Evolutionary conservation across 1,284 basidiomycete species (phyloP).

Genomic region (Moesziomyces parantarcticus): DNA sequence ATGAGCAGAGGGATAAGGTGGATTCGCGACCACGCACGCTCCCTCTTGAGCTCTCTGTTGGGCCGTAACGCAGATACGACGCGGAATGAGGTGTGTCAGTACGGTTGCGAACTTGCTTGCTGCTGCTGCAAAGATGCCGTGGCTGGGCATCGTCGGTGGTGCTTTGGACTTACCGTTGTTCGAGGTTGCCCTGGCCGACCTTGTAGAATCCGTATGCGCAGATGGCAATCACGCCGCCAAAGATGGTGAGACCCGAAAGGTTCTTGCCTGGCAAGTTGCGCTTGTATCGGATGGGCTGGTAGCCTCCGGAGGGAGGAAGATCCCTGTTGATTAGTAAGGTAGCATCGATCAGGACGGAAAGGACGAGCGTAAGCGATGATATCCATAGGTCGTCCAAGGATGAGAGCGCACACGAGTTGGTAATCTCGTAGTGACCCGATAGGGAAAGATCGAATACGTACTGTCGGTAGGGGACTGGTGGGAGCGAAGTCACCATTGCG

Average conservation of each 20-base stretch:
- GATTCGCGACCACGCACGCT: conserved; percentile 95
- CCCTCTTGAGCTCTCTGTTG: conserved; percentile 87
- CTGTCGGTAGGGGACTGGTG: conserved; percentile 51
- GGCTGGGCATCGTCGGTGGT: no score
- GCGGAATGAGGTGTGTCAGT: neutral
- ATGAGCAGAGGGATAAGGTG: conserved; percentile 86
- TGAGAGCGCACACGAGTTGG: no score
- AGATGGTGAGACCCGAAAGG: conserved; percentile 85
- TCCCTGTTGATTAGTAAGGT: conserved; percentile 74
- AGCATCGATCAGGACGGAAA: neutral
- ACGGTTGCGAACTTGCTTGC: neutral
- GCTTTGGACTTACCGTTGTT: conserved; percentile 80
- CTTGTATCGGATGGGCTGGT: conserved; percentile 93
- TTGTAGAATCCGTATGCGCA: conserved; percentile 94
- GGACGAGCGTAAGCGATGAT: no score
- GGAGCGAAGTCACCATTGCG: neutral
- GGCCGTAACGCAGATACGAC: neutral
- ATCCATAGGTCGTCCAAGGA: no score
- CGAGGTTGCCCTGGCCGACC: conserved; percentile 87
- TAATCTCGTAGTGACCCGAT: no score
- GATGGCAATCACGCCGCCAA: conserved; percentile 83
- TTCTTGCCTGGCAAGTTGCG: conserved; percentile 93
- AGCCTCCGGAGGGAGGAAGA: conserved; percentile 93
- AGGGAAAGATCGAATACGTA: conserved; percentile 12
- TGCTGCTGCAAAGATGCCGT: neutral